Base-by-base conservation (phyloP, 805 yeast genomes). In the Priceomyces medius region DNA sequence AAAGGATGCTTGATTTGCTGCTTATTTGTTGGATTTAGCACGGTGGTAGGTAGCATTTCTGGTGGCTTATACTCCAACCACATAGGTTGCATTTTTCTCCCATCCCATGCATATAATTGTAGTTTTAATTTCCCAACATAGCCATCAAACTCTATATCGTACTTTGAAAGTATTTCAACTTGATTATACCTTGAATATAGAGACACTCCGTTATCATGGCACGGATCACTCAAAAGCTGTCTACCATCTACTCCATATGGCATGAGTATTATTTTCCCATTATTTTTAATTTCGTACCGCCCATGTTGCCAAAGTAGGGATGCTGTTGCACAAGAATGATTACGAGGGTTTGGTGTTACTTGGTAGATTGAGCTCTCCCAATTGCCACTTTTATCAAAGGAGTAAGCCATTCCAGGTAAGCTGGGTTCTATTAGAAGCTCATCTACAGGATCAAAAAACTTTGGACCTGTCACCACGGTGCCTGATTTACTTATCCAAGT, bases 291-390 rank as follows among this genome's bases (percentile, higher is more conserved):
- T 12, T 34, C 24, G 23, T 48, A 54, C 27, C 39, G 45, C 3
- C 58, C 59, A 42, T 55, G 59, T 35, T 55, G 59, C 55, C 55
- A 55, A 6, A 51, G n/a, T 8, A 54, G 36, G 4, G 31, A 21
- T 2, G 56, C 59, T 8, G 54, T 44, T 5, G 57, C 47, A 37
- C 53, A 44, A 13, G 48, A 44, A 33, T 53, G 59, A 26, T 44
- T 43, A 2, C 20, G 20, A 7, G 55, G 50, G 27, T 54, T 53
- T 3, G 51, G 28, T 6, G 42, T 18, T 2, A 55, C 58, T 20
- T 40, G 49, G 33, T 55, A 55, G 7, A 48, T 43, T 3, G 58
- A 50, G 19, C 41, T 45, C 37, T 55, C 59, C 56, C 55, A 55
- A 28, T 54, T 41, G 2, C 59, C 59, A n/a, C 51, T 24, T 8